These are phyloP conservation scores for Umbellularia californica DNA, from an alignment of 164 flowering plant genomes.

Conservation along the genomic window DNA sequence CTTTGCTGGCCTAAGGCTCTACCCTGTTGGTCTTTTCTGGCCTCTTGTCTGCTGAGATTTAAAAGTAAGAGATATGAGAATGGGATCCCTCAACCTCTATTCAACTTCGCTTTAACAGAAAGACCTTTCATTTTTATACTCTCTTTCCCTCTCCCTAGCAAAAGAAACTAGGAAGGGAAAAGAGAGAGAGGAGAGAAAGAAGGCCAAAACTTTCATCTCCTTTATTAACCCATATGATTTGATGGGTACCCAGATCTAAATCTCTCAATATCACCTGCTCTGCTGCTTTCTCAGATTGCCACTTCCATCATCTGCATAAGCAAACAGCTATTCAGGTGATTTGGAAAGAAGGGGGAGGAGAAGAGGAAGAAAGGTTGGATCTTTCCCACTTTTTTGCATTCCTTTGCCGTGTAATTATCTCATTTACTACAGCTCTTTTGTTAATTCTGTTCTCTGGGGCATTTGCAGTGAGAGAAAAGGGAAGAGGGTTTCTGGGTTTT, in stretches of 20 bases:
- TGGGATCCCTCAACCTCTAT: too few species aligned
- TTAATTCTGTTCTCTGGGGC: constrained; percentile 2
- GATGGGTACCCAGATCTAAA: constrained; percentile 30
- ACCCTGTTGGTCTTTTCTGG: constrained; percentile 8
- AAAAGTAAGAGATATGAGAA: not conserved
- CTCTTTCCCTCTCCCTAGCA: not conserved
- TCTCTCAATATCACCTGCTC: constrained; percentile 22
- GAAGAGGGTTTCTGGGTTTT: not conserved
- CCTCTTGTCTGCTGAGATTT: constrained; percentile 14
- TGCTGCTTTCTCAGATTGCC: constrained; percentile 22
- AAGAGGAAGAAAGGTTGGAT: constrained; percentile 13
- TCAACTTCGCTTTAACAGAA: not conserved
- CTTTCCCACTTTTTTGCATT: not conserved
- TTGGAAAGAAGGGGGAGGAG: not conserved
- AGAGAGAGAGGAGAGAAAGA: too few species aligned
- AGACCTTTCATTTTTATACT: not conserved
- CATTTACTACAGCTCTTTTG: not conserved
- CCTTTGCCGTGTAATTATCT: not conserved
- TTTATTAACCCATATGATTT: constrained; percentile 7
- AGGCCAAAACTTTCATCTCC: not conserved
- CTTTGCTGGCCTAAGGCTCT: constrained; percentile 23
- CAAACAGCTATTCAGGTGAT: constrained; percentile 2
- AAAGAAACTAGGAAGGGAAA: not conserved
- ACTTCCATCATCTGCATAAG: too few species aligned
- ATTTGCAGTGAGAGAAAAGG: not conserved